Evolutionary conservation across 2,329 filamentous ascomycete genomes (phyloP), one percentile per base, ranked within the genome.

Genomic region (Lachnellula subtilissima): DNA sequence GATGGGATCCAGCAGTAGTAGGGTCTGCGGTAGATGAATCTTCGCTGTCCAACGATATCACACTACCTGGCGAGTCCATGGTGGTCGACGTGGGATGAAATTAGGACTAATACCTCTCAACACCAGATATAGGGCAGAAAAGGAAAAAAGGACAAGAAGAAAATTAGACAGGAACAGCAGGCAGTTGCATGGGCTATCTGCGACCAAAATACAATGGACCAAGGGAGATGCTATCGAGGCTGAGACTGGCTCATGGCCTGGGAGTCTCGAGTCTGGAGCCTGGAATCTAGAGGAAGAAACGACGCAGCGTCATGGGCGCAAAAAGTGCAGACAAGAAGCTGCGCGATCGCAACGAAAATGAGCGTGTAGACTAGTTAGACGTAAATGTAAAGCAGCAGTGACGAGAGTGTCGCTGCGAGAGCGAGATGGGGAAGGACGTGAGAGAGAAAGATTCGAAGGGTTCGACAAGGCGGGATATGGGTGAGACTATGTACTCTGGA

Each of bases 1-100:
- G 60, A 52, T 53, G 52, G 37, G 60, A 57, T 50, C 62, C 58
- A 60, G 60, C 58, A 54, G 63, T 59, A 50, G 61, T 58, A 52
- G 61, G 56, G 50, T 61, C 61, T 55, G 61, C 60, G 40, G 60
- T 57, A 43, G 62, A 62, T 28, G 60, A 68, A 54, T 70, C 69
- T 42, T 66, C 68, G 28, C 54, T 64, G 64, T 69, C 55, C 52
- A 49, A 51, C 46, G 57, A 57, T 48, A 58, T 36, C 12, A 65
- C 61, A 55, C 64, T 68, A 46, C 54, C 55, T 53, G 64, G 56
- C 22, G 58, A 56, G 15, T 65, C 66, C 64, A 68, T 68, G 36
- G n/a, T 59, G 42, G 53, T 32, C 28, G 28, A 32, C 28, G 28
- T 12, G 28, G 28, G 28, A 32, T 32, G 28, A 32, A 40, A 53